Percentiles rank a stretch among this genome's conserved stretches.
Evolutionary conservation across 2,329 filamentous ascomycete genomes (phyloP).

Genomic region (Xylariales sp.): DNA sequence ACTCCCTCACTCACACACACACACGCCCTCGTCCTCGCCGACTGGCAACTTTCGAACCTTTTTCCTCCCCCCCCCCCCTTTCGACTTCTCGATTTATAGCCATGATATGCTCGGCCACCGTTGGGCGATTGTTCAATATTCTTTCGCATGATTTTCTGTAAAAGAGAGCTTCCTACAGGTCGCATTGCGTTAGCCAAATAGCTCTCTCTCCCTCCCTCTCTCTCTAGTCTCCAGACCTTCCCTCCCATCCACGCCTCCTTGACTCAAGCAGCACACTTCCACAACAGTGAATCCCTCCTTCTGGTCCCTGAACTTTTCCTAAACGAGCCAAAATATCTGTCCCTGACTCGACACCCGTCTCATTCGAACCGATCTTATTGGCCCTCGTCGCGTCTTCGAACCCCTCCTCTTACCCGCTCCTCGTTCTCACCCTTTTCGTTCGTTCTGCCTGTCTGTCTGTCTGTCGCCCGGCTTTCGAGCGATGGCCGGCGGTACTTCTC

Average conservation of each 20-base stretch:
- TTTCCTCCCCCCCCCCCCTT: conserved; percentile 34
- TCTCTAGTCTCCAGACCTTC: conserved; percentile 17
- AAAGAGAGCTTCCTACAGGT: conserved; percentile 40
- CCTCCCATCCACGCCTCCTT: conserved; percentile 26
- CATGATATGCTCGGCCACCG: conserved; percentile 44
- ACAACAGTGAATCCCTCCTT: conserved; percentile 22
- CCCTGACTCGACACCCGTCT: conserved; percentile 28
- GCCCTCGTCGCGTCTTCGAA: conserved; percentile 30
- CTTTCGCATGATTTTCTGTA: conserved; percentile 50
- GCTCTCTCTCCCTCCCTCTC: conserved; percentile 39
- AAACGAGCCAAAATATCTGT: conserved; percentile 8
- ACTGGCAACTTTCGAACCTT: conserved; percentile 38
- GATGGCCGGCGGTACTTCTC: conserved; percentile 66
- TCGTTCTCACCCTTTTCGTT: conserved; percentile 30
- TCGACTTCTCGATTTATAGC: conserved; percentile 30
- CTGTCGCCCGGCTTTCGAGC: conserved; percentile 42
- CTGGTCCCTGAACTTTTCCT: conserved; percentile 28
- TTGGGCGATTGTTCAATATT: conserved; percentile 44
- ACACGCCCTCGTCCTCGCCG: conserved; percentile 33
- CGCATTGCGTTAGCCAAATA: conserved; percentile 48
- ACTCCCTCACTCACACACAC: conserved; percentile 13
- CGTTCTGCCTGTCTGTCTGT: not conserved
- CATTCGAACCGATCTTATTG: conserved; percentile 22
- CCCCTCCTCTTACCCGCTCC: conserved; percentile 37
- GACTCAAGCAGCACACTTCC: conserved; percentile 35